Percentiles rank a stretch among this genome's conserved stretches.
These are phyloP conservation scores for Beauveria scarabaeidicola DNA, from an alignment of 2,329 filamentous ascomycete species.

Conservation along the genomic window DNA sequence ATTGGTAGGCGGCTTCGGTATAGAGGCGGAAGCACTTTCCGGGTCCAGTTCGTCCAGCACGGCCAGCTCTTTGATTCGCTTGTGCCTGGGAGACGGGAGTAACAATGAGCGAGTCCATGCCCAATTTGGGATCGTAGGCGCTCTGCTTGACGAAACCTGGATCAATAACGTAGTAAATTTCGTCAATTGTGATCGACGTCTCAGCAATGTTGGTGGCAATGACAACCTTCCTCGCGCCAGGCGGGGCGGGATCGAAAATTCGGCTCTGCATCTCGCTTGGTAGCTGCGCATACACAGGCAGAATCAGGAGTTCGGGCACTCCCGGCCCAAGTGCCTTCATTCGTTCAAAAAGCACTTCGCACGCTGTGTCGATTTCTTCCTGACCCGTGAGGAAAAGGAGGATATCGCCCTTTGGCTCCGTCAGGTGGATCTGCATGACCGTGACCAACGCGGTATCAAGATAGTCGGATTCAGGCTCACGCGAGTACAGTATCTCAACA, in stretches of 20 bases:
- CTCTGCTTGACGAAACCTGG: constrained; percentile 98
- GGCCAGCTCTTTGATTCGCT: constrained; percentile 85
- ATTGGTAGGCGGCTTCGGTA: constrained; percentile 90
- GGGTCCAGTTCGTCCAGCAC: constrained; percentile 88
- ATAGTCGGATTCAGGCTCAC: constrained; percentile 93
- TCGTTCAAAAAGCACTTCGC: constrained; percentile 84
- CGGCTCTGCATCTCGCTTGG: constrained; percentile 88
- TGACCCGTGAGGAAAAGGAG: constrained; percentile 95
- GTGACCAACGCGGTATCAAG: constrained; percentile 89
- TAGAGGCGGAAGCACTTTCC: constrained; percentile 95
- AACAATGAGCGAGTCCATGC: constrained; percentile 94
- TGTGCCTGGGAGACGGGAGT: constrained; percentile 96
- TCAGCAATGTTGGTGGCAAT: constrained; percentile 98
- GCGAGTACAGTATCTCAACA: constrained; percentile 90
- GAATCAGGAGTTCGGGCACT: constrained; percentile 83
- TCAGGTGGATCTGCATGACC: constrained; percentile 96
- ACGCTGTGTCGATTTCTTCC: constrained; percentile 93
- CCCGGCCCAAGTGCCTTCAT: constrained; percentile 92
- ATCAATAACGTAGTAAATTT: constrained; percentile 95
- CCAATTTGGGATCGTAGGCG: constrained; percentile 91
- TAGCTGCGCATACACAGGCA: constrained; percentile 92
- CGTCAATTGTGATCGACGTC: constrained; percentile 95
- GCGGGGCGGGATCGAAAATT: constrained; percentile 89
- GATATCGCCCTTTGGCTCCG: constrained; percentile 86
- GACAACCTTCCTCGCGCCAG: constrained; percentile 82